phyloP scores from a whole-genome alignment of 352 stramenopile species.

The Globisporangium yorkense region DNA sequence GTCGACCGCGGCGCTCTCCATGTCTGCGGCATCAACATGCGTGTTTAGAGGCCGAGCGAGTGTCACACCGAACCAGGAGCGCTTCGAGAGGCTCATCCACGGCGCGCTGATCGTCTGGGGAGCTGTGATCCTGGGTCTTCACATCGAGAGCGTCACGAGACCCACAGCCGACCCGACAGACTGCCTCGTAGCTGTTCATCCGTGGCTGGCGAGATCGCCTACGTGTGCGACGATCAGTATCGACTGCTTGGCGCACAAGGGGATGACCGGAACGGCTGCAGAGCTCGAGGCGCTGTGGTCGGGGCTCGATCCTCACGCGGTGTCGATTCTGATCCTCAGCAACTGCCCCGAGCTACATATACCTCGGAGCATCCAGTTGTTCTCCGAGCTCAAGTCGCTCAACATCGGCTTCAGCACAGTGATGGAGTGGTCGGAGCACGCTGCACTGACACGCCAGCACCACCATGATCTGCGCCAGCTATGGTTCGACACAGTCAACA shows the following conservation, averaged over 20 bases:
- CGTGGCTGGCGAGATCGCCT: neutral
- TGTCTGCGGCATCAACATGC: neutral
- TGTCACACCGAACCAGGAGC: neutral
- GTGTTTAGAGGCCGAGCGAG: neutral
- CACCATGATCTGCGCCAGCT: constrained; percentile 3
- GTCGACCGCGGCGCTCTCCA: neutral
- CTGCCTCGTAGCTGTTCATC: neutral
- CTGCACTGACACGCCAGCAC: neutral
- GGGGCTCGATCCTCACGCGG: neutral
- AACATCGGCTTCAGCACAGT: neutral
- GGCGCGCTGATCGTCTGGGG: constrained; percentile 1
- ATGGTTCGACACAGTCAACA: neutral
- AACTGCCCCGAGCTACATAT: constrained; percentile 5
- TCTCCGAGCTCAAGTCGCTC: constrained; percentile 1
- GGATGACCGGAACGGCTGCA: neutral
- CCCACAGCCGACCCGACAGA: neutral
- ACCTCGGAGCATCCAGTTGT: neutral
- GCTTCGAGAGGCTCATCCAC: constrained; percentile 1
- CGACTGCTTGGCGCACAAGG: neutral
- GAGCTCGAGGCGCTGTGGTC: constrained; percentile 1
- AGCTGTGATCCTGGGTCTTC: constrained; percentile 1
- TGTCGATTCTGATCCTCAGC: neutral
- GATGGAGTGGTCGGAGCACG: neutral
- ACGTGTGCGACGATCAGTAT: constrained; percentile 1
- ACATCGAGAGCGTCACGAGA: neutral